These are phyloP conservation scores for Pugionium cornutum DNA, from an alignment of 345 rosid genomes.

Conservation along the genomic window DNA sequence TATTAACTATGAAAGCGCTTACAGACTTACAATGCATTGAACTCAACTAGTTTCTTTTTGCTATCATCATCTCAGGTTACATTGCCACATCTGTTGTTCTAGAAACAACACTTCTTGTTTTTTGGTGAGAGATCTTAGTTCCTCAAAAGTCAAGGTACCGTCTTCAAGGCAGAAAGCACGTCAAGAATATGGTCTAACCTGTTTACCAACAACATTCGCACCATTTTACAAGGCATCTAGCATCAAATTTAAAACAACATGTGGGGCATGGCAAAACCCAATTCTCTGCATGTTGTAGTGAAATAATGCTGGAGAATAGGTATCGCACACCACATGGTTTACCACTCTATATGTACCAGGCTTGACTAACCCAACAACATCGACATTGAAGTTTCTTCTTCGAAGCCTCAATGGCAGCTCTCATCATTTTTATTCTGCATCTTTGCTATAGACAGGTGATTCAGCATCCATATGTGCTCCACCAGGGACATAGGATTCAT, in stretches of 20 bases:
- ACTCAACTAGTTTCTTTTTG: constrained; percentile 13
- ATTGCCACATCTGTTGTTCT: constrained; percentile 53
- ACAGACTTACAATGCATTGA: constrained; percentile 18
- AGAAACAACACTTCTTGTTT: constrained; percentile 82
- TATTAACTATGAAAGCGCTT: constrained; percentile 3
- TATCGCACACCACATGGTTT: no score
- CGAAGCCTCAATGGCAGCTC: constrained; percentile 39
- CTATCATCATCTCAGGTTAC: constrained; percentile 10
- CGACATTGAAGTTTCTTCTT: constrained; percentile 44
- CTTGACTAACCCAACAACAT: no score
- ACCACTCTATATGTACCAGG: no score
- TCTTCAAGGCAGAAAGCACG: constrained; percentile 50
- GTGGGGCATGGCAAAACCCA: no score
- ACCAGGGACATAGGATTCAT: constrained; percentile 38
- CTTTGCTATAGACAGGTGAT: constrained; percentile 36
- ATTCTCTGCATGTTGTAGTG: no score
- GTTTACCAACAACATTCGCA: constrained; percentile 38
- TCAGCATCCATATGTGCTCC: constrained; percentile 40
- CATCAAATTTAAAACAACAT: neutral
- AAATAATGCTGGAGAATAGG: no score
- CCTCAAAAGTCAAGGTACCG: constrained; percentile 55
- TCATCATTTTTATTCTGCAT: constrained; percentile 73
- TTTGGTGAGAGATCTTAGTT: constrained; percentile 59
- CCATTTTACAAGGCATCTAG: neutral
- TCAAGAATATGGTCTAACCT: constrained; percentile 81